These are phyloP conservation scores for Irpex sp. DNA, from an alignment of 1,284 basidiomycete genomes.

Conservation along the genomic window DNA sequence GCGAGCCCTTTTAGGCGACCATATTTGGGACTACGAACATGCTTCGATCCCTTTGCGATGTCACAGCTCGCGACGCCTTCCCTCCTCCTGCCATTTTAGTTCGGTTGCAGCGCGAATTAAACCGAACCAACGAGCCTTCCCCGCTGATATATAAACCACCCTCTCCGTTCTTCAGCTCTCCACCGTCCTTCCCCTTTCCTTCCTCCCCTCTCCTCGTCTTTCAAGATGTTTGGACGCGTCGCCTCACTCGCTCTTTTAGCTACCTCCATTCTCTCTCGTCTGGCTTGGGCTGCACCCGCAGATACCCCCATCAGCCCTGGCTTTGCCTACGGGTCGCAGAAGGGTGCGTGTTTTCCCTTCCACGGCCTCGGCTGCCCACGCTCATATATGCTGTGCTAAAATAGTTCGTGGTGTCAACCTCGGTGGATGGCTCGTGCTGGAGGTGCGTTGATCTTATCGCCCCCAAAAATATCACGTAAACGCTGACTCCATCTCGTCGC, in stretches of 20 bases:
- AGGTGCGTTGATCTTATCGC: slow-evolving; percentile 35
- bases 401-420: slow-evolving; percentile 66
- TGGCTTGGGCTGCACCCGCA: slow-evolving; percentile 10
- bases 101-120: not conserved
- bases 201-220: not conserved
- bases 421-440: slow-evolving; percentile 77
- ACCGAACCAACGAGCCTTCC: not conserved
- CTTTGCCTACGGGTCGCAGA: slow-evolving; percentile 50
- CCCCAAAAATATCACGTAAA: not conserved
- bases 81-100: slow-evolving; percentile 3
- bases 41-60: slow-evolving; percentile 3
- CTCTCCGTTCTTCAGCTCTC: not conserved
- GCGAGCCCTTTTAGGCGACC: not conserved
- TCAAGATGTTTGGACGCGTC: slow-evolving; percentile 11
- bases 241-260: slow-evolving; percentile 10
- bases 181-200: not conserved
- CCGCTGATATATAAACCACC: slow-evolving; percentile 7
- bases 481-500: not conserved
- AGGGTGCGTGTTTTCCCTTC: slow-evolving; percentile 18
- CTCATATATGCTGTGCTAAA: not conserved
- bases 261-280: slow-evolving; percentile 14
- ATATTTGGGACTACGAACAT: slow-evolving; percentile 7
- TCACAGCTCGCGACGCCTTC: not conserved
- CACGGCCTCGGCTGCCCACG: not conserved
- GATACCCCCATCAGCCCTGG: slow-evolving; percentile 33